Evolutionary conservation across 1,139 yeast species (phyloP), one percentile per base, ranked within the genome.

Genomic region (Hemisphaericaspora subhashii): DNA sequence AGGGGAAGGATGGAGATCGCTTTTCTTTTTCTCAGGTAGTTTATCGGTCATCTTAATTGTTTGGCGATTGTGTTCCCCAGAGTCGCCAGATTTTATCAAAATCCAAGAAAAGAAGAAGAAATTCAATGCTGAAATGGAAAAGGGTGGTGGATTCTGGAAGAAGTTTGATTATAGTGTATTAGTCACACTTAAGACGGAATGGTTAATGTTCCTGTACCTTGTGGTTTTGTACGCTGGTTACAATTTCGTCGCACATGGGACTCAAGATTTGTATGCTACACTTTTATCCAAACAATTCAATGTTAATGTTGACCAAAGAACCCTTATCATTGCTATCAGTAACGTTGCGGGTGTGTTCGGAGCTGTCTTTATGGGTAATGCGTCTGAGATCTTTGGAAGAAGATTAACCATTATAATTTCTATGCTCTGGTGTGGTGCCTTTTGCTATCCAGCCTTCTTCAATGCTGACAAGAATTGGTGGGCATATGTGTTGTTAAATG

Each of bases 11-110:
- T n/a, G n/a, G n/a, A n/a, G n/a, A n/a, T n/a, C n/a, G n/a, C n/a
- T n/a, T n/a, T 83, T 81, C 59, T 85, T 94, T 89, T 84, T 87
- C 53, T 79, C 86, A 37, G 81, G 92, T 16, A 85, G 90, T 21
- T 60, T 63, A 15, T 68, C 71, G 7, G 57, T 64, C 3, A 39
- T 66, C 21, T 55, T 67, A 33, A 54, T 66, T 18, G 41, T 53
- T n/a, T 64, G 69, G 68, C 57, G 72, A 46, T 46, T 52, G 15
- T 54, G 51, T 33, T 52, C 54, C 33, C 69, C 70, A 1, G 72
- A 68, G 52, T 61, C 71, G 3, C 58, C 61, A 37, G 51, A 61
- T 36, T 55, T 48, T 31, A 14, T 52, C 5, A 51, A 44, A 26
- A 39, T 55, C 39, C 43, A 50, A 36, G 47, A 51, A 16, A 50